These are phyloP conservation scores for Tulasnella calospora DNA, from an alignment of 768 basidiomycete genomes.

Conservation along the genomic window DNA sequence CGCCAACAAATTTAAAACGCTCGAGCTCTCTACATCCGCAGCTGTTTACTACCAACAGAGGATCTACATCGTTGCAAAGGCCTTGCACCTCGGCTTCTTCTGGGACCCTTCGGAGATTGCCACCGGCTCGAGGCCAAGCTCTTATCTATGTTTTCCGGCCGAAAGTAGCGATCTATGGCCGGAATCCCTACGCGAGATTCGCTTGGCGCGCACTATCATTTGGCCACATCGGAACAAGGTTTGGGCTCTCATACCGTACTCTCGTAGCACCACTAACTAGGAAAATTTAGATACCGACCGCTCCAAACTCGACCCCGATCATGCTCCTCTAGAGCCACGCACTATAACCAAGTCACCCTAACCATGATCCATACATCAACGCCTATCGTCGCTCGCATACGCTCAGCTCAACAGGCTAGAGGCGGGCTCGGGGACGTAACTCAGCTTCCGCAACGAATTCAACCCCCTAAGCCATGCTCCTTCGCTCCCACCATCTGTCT, in stretches of 20 bases:
- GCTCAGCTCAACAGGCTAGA: not conserved
- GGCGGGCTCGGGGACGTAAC: no score
- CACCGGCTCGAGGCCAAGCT: not conserved
- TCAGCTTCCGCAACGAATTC: not conserved
- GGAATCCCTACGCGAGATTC: no score
- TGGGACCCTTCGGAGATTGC: not conserved
- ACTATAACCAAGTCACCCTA: not conserved
- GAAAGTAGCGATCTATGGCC: not conserved
- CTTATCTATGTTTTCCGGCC: not conserved
- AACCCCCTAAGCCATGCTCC: not conserved
- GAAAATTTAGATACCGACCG: not conserved
- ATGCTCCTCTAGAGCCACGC: not conserved
- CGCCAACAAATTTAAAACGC: not conserved
- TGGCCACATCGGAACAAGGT: no score
- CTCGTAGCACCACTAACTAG: not conserved
- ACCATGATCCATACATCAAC: no score
- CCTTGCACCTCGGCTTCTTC: not conserved
- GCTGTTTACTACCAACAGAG: not conserved
- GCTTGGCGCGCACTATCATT: not conserved
- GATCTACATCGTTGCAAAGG: not conserved
- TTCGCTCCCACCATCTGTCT: no score
- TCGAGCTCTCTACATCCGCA: not conserved
- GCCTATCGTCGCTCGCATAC: no score
- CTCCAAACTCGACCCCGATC: not conserved
- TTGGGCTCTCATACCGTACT: no score